Base-by-base conservation (phyloP, 2,329 filamentous ascomycete genomes). In the Epichloe typhina region DNA sequence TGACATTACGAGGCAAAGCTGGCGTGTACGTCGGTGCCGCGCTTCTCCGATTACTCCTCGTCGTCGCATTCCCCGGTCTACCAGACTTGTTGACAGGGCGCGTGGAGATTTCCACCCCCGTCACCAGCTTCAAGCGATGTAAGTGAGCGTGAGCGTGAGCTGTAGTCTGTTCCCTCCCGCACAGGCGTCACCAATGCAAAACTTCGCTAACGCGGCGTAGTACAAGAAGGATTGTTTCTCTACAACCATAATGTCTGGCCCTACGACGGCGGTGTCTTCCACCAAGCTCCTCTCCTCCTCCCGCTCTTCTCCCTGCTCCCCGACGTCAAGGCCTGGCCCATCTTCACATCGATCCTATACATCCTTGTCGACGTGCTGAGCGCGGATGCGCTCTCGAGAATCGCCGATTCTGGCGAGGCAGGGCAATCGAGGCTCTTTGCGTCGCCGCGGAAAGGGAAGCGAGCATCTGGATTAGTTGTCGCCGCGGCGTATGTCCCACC, bases 51-150 rank as follows among this genome's bases (percentile, higher is more conserved):
- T 75, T 97, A 53, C 70, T 88, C 51, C 78, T 97, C 49, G 90
- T 89, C 65, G 74, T 83, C 53, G 74, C 82, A 52, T 95, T 96
- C 64, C 64, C 93, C 55, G 80, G 79, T 38, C 75, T 98, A 40
- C 87, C 91, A 49, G 83, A 89, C 65, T 76, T 95, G 55, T 76
- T 98, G 55, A 93, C 88, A 19, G 86, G 85, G 56, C 85, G 93
- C 63, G 93, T 96, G 61, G 93, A 98, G 74, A 85, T 98, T 62
- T 96, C 93, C 43, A 98, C 93, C 21, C 21, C 93, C 39, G 86
- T 97, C 45, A 96, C 88, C 60, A 95, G 91, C 77, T 98, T 96
- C 79, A 97, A 97, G 74, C 81, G 93, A 80, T 74, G 90, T 95
- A 76, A 68, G 84, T 69, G 41, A 4, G 26, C 47, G 84, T 69